A percentile compares a stretch with the other conserved stretches of the same genome.
These are phyloP conservation scores for Trypanosoma cruzi DNA, from an alignment of 208 protist species.

Conservation along the genomic window DNA sequence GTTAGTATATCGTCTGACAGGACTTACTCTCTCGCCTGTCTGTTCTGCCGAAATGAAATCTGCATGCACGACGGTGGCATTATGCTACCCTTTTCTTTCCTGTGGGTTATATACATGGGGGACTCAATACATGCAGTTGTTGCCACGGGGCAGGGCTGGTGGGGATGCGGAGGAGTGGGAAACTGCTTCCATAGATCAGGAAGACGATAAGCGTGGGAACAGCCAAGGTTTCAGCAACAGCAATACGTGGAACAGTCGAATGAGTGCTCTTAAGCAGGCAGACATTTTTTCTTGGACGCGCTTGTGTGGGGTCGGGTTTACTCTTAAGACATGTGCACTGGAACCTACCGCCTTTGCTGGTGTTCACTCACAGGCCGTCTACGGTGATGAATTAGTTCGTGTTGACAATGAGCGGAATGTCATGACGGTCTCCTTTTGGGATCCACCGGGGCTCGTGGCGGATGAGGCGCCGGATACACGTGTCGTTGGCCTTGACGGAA, in stretches of 20 bases:
- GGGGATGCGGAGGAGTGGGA: constrained; percentile 1
- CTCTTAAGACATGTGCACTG: constrained; percentile 18
- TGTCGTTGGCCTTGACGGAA: constrained; percentile 35
- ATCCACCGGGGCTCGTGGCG: background rate
- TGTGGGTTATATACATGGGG: constrained; percentile 31
- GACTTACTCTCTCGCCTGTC: constrained; percentile 24
- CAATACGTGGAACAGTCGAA: background rate
- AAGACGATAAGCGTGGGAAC: background rate
- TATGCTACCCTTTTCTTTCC: constrained; percentile 39
- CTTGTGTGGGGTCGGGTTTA: constrained; percentile 9
- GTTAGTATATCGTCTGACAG: constrained; percentile 35
- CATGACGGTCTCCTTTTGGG: constrained; percentile 28
- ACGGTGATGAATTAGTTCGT: constrained; percentile 37
- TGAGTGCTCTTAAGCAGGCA: background rate
- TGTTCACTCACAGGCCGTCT: constrained; percentile 22
- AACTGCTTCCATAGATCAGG: background rate
- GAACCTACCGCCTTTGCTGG: constrained; percentile 21
- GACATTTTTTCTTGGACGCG: background rate
- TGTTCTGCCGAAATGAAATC: constrained; percentile 18
- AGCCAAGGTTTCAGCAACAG: background rate
- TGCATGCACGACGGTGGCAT: constrained; percentile 37
- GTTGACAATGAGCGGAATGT: constrained; percentile 49
- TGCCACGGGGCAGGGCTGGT: constrained; percentile 29
- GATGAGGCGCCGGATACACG: constrained; percentile 5
- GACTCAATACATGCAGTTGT: constrained; percentile 30